Evolutionary conservation across 306 rosid genomes (phyloP).

Genomic region (Abrus precatorius): DNA sequence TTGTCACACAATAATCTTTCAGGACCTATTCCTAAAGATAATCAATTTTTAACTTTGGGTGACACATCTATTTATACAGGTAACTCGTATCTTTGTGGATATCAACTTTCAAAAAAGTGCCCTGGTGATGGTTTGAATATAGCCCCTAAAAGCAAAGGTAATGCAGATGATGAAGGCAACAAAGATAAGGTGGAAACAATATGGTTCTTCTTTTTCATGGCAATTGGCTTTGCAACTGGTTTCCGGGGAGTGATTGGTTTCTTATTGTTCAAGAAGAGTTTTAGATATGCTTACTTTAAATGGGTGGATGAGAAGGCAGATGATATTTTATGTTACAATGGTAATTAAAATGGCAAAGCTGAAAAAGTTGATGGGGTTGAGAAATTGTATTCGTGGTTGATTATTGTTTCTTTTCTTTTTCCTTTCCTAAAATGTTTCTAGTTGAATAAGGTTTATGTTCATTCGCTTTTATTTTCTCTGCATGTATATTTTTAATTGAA

Average conservation of each 20-base stretch:
- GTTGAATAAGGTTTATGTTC: not conserved
- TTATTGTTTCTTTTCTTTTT: not conserved
- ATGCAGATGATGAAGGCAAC: not conserved
- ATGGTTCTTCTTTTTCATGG: conserved; percentile 6
- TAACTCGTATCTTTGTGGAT: conserved; percentile 42
- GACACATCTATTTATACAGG: conserved; percentile 26
- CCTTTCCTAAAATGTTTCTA: not conserved
- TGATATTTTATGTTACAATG: not conserved
- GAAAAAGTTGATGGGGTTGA: too few species aligned
- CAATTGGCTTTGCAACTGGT: conserved; percentile 1
- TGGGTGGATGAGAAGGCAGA: not conserved
- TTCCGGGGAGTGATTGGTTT: not conserved
- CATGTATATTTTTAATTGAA: too few species aligned
- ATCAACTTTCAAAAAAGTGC: conserved; percentile 12
- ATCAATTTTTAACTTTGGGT: conserved; percentile 4
- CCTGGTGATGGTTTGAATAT: not conserved
- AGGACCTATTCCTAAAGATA: conserved; percentile 31
- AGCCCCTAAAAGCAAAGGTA: not conserved
- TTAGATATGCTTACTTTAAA: conserved; percentile 12
- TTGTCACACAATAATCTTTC: conserved; percentile 37
- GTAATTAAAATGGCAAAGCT: too few species aligned
- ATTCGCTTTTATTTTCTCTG: too few species aligned
- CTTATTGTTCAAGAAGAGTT: conserved; percentile 13
- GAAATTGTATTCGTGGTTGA: not conserved
- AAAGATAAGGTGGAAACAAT: not conserved